Evolutionary conservation across 352 stramenopile species (phyloP), one percentile per base, ranked within the genome.

Genomic region (Pythium apleroticum): DNA sequence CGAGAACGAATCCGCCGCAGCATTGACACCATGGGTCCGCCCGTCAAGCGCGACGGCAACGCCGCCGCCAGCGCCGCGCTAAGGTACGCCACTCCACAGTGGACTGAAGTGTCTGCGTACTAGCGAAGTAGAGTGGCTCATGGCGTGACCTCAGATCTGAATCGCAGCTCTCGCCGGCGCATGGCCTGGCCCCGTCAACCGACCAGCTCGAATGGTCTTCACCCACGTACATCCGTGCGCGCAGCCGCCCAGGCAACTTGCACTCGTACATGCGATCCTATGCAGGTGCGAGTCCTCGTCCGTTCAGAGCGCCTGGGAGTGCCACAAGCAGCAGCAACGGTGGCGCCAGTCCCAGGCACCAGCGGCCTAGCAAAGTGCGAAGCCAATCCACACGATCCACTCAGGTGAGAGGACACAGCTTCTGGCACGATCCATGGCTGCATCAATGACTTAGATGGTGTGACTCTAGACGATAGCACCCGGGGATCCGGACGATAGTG

Each of bases 181-280:
- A 24, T 6, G 22, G 24, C 24, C 8, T 41, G 37, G 14, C n/a
- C n/a, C 30, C n/a, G 52, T 30, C 61, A 19, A 45, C 22, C 25
- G 64, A 64, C 17, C 35, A 57, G 1, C 56, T 74, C 17, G 68
- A 66, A 57, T 74, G 68, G 68, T 68, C 81, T 11, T 77, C 80
- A 4, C 74, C 74, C 4, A 73, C 69, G 24, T 76, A 64, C 52
- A 72, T 78, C 14, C 80, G 75, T 9, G 61, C 68, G 15, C 69
- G 77, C 7, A 69, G 71, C 0, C 75, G 80, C 0, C 78, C 78
- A 2, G 88, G 78, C 54, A 86, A 84, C 43, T 52, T 88, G 48
- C 71, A 77, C 20, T 41, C 63, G 19, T 59, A 64, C 19, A 33
- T 86, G 17, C 64, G 79, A 4, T 49, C 65, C 17, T 83, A 69